phyloP scores from a whole-genome alignment of 169 alveolate species.

The Plasmodium cynomolgi region DNA sequence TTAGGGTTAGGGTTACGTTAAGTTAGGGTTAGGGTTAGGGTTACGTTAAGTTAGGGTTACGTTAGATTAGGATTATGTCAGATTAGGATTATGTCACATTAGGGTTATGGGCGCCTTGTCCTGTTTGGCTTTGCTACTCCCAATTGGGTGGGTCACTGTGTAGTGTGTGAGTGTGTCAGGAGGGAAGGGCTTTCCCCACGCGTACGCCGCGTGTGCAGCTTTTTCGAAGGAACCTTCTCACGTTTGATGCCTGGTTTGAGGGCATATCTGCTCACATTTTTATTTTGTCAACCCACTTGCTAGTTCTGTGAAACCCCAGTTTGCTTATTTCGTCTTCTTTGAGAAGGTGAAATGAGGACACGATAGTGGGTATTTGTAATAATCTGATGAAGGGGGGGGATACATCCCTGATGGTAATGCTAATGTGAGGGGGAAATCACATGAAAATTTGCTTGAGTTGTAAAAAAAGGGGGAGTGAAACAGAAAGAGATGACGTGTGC shows the following conservation, averaged over 20 bases:
- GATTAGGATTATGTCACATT: too few relatives aligned
- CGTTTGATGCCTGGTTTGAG: background rate
- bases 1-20: too few relatives aligned
- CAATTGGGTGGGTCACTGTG: background rate
- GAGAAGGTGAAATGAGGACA: background rate
- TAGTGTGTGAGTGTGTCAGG: background rate
- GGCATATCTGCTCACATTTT: background rate
- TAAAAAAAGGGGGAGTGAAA: background rate
- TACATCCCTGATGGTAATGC: background rate
- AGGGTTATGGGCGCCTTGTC: background rate
- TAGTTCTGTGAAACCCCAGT: background rate
- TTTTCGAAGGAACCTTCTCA: background rate
- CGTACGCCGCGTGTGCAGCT: background rate
- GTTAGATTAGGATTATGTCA: too few relatives aligned
- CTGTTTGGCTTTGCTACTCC: background rate
- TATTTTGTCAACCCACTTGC: background rate
- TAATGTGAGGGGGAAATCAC: background rate
- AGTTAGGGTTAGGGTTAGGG: too few relatives aligned
- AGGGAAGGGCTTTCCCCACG: background rate
- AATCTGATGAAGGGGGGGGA: background rate
- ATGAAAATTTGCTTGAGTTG: background rate
- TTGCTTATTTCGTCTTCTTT: background rate
- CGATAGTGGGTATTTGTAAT: background rate
- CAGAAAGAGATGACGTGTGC: background rate
- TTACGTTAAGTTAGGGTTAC: background rate